Percentiles rank a stretch among this genome's conserved stretches.
phyloP scores from a whole-genome alignment of 345 rosid species.

The Angophora floribunda region DNA sequence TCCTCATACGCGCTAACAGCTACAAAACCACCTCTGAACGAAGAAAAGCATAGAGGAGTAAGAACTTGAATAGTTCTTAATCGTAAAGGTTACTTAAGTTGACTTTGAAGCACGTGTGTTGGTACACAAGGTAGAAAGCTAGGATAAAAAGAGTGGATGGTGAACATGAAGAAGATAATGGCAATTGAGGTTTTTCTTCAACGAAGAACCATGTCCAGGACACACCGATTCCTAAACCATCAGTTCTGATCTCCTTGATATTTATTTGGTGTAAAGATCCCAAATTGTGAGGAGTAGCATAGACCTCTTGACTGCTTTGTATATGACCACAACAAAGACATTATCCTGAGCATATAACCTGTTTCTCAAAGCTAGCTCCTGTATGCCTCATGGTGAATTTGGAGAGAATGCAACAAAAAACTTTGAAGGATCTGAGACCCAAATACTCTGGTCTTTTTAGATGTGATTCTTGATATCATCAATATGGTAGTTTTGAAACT shows the following conservation, averaged over 20 bases:
- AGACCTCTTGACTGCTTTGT: neutral
- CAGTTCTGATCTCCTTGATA: neutral
- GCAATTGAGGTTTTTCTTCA: neutral
- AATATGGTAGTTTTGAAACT: neutral
- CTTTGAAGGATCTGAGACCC: neutral
- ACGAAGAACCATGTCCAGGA: neutral
- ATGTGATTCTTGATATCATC: neutral
- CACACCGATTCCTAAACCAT: neutral
- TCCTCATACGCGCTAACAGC: slow-evolving; percentile 84
- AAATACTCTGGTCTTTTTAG: neutral
- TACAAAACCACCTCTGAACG: slow-evolving; percentile 58
- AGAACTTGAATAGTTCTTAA: neutral
- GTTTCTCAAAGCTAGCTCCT: neutral
- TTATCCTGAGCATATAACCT: neutral
- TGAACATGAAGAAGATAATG: neutral
- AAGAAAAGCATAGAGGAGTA: neutral
- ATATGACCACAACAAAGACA: neutral
- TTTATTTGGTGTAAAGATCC: neutral
- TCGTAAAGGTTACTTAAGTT: neutral
- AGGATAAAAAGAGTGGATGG: neutral
- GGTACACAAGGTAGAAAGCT: neutral
- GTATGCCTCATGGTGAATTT: neutral
- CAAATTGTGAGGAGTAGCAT: neutral
- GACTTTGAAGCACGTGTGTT: neutral
- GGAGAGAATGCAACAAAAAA: neutral